Base-by-base conservation (phyloP, 805 yeast species). In the Cyberlindnera misumaiensis region DNA sequence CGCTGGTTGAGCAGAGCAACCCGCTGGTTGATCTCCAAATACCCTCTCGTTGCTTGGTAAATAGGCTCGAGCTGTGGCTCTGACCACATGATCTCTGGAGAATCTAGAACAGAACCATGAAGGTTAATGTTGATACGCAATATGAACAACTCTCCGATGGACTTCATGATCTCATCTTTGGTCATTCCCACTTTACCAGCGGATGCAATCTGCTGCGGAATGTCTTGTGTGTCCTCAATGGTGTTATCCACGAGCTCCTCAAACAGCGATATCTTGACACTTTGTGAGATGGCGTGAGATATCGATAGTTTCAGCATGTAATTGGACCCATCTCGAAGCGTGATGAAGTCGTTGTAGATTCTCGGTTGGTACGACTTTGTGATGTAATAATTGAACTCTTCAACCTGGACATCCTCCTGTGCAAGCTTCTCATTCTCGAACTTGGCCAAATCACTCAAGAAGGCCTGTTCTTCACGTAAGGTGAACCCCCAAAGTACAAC, bases 11-110 rank as follows among this genome's bases (percentile, higher is more conserved):
- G 65, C 40, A 93, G 65, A 18, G 88, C 81, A 0, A 90, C 97
- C 34, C 98, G 68, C 62, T 90, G 97, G 56, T 89, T 89, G 51
- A 93, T 93, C 55, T 93, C 98, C 45, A 93, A 62, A 60, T 90
- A 90, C 1, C 97, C 96, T 58, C 97, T 76, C 3, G 95, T 88
- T 0, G 97, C 97, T 60, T 89, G 97, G 62, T 93, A 93, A 38
- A 90, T 88, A 1, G 98, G 98, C 58, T 93, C 98, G 44, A 93
- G 68, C 55, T 89, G 96, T 2, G 98, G 98, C 59, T 93, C 97
- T 0, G 97, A 79, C 98, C 98, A 93, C 96, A 93, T 88, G 42
- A 93, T 75, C 60, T 93, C 98, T 1, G 98, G 98, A 2, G 96
- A 85, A 59, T 93, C 98, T 44, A 93, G 67, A 20, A 93, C 94